phyloP scores from a whole-genome alignment of 768 basidiomycete species.

The Boletus tomentosulus region DNA sequence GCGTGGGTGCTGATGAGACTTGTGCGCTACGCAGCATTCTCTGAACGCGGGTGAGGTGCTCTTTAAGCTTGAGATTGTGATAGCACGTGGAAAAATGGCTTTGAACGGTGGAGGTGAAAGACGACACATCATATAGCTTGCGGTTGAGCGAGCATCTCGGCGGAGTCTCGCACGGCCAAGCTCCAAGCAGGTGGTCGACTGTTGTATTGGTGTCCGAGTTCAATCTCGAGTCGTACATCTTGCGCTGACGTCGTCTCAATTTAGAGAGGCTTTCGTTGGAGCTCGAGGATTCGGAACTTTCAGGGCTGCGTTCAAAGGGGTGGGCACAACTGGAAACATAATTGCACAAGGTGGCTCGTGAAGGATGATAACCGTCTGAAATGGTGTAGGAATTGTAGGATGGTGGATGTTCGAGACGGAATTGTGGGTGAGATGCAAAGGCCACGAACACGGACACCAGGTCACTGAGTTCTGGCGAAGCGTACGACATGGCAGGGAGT shows the following conservation, averaged over 20 bases:
- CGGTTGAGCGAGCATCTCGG: conserved; percentile 1
- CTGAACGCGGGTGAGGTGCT: background rate
- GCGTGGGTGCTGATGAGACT: background rate
- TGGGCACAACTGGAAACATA: background rate
- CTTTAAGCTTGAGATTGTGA: conserved; percentile 9
- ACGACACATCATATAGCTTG: conserved; percentile 1
- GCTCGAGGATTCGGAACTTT: background rate
- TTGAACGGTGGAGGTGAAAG: background rate
- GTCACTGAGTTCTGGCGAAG: conserved; percentile 6
- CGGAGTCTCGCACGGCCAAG: conserved; percentile 19
- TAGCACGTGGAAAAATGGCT: conserved; percentile 10
- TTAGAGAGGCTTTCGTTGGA: background rate
- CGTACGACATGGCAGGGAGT: conserved; percentile 28
- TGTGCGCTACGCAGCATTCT: background rate
- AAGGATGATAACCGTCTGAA: conserved; percentile 8
- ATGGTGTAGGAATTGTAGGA: conserved; percentile 6
- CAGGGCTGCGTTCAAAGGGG: conserved; percentile 8
- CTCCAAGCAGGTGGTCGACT: background rate
- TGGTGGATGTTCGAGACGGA: conserved; percentile 12
- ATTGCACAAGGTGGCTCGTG: background rate
- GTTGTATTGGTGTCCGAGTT: background rate
- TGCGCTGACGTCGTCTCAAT: background rate
- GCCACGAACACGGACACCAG: conserved; percentile 30
- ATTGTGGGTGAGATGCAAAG: conserved; percentile 18
- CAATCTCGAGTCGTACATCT: conserved; percentile 1